Evolutionary conservation across 2,329 filamentous ascomycete species (phyloP).

Genomic region (Dactylellina haptotyla): DNA sequence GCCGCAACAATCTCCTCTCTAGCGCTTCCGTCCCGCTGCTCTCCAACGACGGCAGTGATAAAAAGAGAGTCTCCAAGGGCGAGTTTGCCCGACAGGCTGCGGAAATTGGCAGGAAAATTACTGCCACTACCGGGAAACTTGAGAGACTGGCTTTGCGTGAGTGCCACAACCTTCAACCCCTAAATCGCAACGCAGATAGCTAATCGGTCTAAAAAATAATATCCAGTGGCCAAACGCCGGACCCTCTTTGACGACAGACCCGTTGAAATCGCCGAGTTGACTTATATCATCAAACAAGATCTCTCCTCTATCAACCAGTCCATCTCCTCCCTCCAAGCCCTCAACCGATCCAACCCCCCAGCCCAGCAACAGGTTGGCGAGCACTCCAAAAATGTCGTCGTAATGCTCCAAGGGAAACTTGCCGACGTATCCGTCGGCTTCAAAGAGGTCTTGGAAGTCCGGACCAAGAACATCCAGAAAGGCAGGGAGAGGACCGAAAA

Average conservation of each 20-base stretch:
- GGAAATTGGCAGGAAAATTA: conserved; percentile 90
- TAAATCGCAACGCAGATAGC: conserved; percentile 22
- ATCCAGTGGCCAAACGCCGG: conserved; percentile 93
- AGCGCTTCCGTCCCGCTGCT: conserved; percentile 78
- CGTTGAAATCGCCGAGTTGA: conserved; percentile 95
- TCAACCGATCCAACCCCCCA: conserved; percentile 75
- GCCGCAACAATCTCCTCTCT: conserved; percentile 81
- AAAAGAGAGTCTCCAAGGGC: conserved; percentile 71
- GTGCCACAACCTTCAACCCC: conserved; percentile 58
- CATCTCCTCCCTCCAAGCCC: conserved; percentile 81
- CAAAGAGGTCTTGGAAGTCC: conserved; percentile 94
- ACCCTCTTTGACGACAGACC: conserved; percentile 97
- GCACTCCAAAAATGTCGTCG: conserved; percentile 97
- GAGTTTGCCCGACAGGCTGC: conserved; percentile 93
- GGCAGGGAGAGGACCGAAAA: conserved; percentile 92
- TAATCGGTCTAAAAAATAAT: conserved; percentile 30
- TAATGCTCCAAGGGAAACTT: conserved; percentile 88
- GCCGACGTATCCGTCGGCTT: conserved; percentile 94
- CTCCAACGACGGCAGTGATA: conserved; percentile 68
- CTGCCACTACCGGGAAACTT: conserved; percentile 90
- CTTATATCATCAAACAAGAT: conserved; percentile 98
- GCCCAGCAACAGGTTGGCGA: conserved; percentile 81
- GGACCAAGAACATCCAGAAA: conserved; percentile 97
- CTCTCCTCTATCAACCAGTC: conserved; percentile 85
- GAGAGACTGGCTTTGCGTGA: conserved; percentile 87